A percentile compares a stretch with the other conserved stretches of the same genome.
These are phyloP conservation scores for Monascus ruber DNA, from an alignment of 2,329 filamentous ascomycete species.

Conservation along the genomic window DNA sequence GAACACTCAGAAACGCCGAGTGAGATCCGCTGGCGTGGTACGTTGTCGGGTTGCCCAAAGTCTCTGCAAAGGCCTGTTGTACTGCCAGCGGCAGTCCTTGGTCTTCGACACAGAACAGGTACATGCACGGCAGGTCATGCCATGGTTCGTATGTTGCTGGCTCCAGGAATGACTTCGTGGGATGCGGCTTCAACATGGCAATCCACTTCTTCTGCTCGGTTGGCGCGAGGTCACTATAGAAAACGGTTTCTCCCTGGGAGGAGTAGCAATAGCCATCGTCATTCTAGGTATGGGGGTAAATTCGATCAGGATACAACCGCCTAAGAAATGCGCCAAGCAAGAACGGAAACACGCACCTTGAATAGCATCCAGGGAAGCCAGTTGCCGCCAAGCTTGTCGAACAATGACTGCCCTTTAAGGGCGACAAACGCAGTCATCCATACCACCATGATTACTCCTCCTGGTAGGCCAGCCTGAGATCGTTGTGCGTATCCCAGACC, in stretches of 20 bases:
- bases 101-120: slow-evolving; percentile 27
- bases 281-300: slow-evolving; percentile 1
- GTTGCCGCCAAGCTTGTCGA: slow-evolving; percentile 14
- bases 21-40: slow-evolving; percentile 24
- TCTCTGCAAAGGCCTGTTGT: slow-evolving; percentile 21
- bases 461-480: slow-evolving; percentile 8
- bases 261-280: slow-evolving; percentile 9
- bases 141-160: slow-evolving; percentile 18
- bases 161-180: slow-evolving; percentile 12
- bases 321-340: slow-evolving; percentile 1
- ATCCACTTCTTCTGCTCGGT: slow-evolving; percentile 13
- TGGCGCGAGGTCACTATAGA: slow-evolving; percentile 20
- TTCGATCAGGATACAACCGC: background rate
- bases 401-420: slow-evolving; percentile 18
- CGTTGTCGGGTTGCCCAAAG: slow-evolving; percentile 17
- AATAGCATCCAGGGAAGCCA: slow-evolving; percentile 16
- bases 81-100: slow-evolving; percentile 13
- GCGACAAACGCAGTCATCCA: slow-evolving; percentile 24
- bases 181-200: slow-evolving; percentile 12
- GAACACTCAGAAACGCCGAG: slow-evolving; percentile 29
- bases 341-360: slow-evolving; percentile 4
- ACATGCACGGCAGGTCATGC: slow-evolving; percentile 21
- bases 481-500: slow-evolving; percentile 15
- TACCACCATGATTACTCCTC: slow-evolving; percentile 19
- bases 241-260: slow-evolving; percentile 7